These are phyloP conservation scores for Prunus mongolica DNA, from an alignment of 306 rosid species.

Conservation along the genomic window DNA sequence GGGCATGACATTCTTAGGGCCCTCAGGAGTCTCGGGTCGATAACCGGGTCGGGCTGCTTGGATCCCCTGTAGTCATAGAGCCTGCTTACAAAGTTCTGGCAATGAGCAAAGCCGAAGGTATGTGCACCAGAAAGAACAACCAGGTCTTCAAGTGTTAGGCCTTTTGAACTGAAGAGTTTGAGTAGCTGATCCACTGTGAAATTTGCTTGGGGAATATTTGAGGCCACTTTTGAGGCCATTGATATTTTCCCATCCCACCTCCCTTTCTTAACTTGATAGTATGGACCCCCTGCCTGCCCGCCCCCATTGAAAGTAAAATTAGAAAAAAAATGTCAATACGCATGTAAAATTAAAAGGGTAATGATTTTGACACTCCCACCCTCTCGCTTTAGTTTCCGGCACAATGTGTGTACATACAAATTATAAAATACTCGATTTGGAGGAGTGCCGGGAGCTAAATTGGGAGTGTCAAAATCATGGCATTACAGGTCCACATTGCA, in stretches of 20 bases:
- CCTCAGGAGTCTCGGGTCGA: conserved; percentile 53
- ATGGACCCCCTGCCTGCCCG: conserved; percentile 81
- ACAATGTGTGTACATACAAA: too few relatives aligned
- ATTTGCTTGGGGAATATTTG: conserved; percentile 77
- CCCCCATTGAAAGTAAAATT: not conserved
- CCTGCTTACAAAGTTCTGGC: conserved; percentile 55
- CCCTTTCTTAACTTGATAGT: conserved; percentile 78
- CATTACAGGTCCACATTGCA: conserved; percentile 10
- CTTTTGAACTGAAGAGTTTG: conserved; percentile 73
- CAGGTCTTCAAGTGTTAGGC: conserved; percentile 55
- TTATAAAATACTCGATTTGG: too few relatives aligned
- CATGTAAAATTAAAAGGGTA: not conserved
- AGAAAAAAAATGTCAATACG: not conserved
- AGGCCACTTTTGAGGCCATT: conserved; percentile 64
- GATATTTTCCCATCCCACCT: conserved; percentile 93
- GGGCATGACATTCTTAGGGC: conserved; percentile 83
- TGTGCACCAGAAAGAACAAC: conserved; percentile 93
- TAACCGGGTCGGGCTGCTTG: conserved; percentile 58
- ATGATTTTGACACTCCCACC: not conserved
- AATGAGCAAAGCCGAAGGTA: conserved; percentile 83
- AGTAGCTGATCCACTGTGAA: conserved; percentile 70
- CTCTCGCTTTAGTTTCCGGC: too few relatives aligned
- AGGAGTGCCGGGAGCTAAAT: not conserved
- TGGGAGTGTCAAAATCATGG: not conserved
- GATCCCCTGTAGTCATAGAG: conserved; percentile 55